These are phyloP conservation scores for Thielaviopsis ethacetica DNA, from an alignment of 2,329 filamentous ascomycete species.

Conservation along the genomic window DNA sequence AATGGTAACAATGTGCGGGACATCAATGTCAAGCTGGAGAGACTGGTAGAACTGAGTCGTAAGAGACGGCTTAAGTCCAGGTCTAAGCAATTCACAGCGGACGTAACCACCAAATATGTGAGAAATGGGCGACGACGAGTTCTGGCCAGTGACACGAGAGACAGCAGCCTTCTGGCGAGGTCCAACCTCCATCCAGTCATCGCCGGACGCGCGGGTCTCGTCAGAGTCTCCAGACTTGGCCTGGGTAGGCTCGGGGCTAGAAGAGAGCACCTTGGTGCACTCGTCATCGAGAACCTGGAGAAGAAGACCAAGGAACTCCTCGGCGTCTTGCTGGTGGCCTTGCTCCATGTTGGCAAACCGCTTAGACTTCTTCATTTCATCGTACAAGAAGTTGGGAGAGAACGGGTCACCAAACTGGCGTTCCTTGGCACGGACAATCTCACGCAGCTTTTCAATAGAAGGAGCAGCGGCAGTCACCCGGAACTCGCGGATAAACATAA, in stretches of 20 bases:
- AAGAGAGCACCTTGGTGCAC: conserved; percentile 60
- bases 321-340: conserved; percentile 92
- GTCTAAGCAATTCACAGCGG: conserved; percentile 74
- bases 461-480: conserved; percentile 65
- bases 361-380: conserved; percentile 72
- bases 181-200: conserved; percentile 89
- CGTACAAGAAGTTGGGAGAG: conserved; percentile 87
- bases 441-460: conserved; percentile 55
- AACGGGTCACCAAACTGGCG: conserved; percentile 82
- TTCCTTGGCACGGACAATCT: conserved; percentile 63
- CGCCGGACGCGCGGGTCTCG: conserved; percentile 23
- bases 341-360: conserved; percentile 64
- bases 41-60: conserved; percentile 90
- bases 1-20: conserved; percentile 75
- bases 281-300: conserved; percentile 89
- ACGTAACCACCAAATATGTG: conserved; percentile 90
- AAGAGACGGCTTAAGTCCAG: conserved; percentile 76
- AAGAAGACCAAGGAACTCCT: conserved; percentile 89
- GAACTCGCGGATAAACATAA: conserved; percentile 92
- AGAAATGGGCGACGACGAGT: conserved; percentile 65
- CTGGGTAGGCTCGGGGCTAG: conserved; percentile 22
- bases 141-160: conserved; percentile 69
- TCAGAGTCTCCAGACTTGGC: conserved; percentile 14
- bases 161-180: conserved; percentile 76
- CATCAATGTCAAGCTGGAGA: conserved; percentile 84